Conservation (phyloP, 108 stramenopile genomes). For the Discostella pseudostelligera region DNA sequence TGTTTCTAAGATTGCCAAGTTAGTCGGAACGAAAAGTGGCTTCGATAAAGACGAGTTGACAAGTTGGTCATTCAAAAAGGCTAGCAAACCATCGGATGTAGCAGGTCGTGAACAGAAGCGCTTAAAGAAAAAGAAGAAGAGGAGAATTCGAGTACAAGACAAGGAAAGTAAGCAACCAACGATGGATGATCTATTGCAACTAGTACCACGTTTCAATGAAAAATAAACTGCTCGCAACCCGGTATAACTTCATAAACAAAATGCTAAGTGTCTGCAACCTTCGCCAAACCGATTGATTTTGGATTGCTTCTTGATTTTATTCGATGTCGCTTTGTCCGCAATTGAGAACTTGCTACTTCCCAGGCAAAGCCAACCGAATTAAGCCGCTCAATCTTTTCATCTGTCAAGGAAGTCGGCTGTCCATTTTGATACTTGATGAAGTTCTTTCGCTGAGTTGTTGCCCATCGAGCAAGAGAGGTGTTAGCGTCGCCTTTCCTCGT, state of each 20-base stretch:
- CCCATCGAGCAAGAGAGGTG: constrained; percentile 67
- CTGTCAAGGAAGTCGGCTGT: constrained; percentile 66
- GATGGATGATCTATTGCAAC: constrained; percentile 1
- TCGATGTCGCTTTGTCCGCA: not conserved
- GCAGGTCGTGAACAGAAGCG: constrained; percentile 6
- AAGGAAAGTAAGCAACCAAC: not conserved
- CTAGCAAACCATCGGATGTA: not conserved
- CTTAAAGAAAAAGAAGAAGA: constrained; percentile 31
- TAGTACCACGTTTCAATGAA: not conserved
- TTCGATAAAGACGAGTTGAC: not conserved
- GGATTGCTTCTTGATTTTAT: not conserved
- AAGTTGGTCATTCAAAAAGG: constrained; percentile 35
- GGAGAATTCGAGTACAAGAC: not conserved
- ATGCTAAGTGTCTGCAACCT: too few species aligned
- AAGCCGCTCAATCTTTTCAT: constrained; percentile 69
- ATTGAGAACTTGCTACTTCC: constrained; percentile 31
- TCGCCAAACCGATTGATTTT: too few species aligned
- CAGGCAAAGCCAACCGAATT: constrained; percentile 67
- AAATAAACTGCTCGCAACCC: not conserved
- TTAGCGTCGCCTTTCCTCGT: constrained; percentile 16
- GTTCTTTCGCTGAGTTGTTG: constrained; percentile 59
- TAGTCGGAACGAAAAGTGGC: constrained; percentile 13
- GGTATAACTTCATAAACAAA: too few species aligned
- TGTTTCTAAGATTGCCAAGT: constrained; percentile 35
- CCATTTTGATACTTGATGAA: constrained; percentile 55